phyloP scores from a whole-genome alignment of 768 basidiomycete species.

The Pleurotus tuber-regium region DNA sequence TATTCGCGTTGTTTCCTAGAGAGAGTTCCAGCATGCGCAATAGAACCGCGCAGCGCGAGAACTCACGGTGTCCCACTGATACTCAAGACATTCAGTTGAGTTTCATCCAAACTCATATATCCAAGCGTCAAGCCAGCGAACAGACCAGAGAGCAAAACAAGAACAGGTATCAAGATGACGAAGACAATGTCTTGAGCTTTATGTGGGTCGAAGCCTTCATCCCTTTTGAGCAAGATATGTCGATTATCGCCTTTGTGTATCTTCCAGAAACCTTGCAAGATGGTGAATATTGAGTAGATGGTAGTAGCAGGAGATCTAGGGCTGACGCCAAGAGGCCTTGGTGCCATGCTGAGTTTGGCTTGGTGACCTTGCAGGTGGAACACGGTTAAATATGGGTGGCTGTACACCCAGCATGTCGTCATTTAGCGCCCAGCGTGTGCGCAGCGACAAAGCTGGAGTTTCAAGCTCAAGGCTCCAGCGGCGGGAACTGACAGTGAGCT shows the following conservation, averaged over 20 bases:
- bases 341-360: slow-evolving; percentile 6
- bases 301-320: not conserved
- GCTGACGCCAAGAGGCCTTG: slow-evolving; percentile 8
- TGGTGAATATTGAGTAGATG: slow-evolving; percentile 3
- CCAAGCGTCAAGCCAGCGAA: slow-evolving; percentile 93
- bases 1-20: slow-evolving; percentile 73
- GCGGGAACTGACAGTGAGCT: not conserved
- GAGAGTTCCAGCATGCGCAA: slow-evolving; percentile 2
- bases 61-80: slow-evolving; percentile 81
- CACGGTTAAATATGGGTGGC: too few species aligned
- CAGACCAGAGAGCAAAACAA: slow-evolving; percentile 78
- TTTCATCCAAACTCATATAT: slow-evolving; percentile 92
- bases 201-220: slow-evolving; percentile 26
- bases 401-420: not conserved
- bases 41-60: slow-evolving; percentile 3
- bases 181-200: slow-evolving; percentile 34
- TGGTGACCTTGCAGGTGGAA: too few species aligned
- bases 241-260: not conserved
- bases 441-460: too few species aligned
- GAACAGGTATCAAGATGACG: slow-evolving; percentile 70
- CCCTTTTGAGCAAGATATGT: slow-evolving; percentile 1
- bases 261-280: slow-evolving; percentile 7
- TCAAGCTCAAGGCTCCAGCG: too few species aligned
- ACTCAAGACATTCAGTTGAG: slow-evolving; percentile 84
- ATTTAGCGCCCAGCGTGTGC: not conserved